Percentiles rank a stretch among this genome's conserved stretches.
Evolutionary conservation across 2,329 filamentous ascomycete species (phyloP).

Genomic region (Fusarium decemcellulare): DNA sequence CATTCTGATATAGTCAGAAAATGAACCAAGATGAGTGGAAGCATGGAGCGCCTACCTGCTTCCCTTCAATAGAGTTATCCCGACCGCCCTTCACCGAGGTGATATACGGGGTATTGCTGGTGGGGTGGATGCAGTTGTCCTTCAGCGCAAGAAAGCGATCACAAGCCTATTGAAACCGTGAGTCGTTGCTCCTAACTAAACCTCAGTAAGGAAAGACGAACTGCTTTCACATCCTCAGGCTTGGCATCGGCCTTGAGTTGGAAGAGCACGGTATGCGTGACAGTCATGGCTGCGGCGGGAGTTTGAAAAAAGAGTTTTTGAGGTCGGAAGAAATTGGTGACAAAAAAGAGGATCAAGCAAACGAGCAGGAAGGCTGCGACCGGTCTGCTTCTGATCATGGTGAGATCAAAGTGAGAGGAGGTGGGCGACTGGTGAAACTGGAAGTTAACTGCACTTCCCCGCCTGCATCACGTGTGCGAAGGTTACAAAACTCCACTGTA

Average conservation of each 20-base stretch:
- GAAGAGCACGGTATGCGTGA: slow-evolving; percentile 79
- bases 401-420: too few species aligned
- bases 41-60: too few species aligned
- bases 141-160: slow-evolving; percentile 63
- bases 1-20: slow-evolving; percentile 62
- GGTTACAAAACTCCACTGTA: too few species aligned
- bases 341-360: background rate
- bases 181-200: background rate
- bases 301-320: background rate
- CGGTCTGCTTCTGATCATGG: too few species aligned
- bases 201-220: slow-evolving; percentile 52
- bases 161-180: slow-evolving; percentile 46
- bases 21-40: too few species aligned
- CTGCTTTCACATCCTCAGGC: slow-evolving; percentile 67
- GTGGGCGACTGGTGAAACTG: too few species aligned
- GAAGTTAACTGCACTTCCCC: too few species aligned
- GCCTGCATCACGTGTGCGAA: too few species aligned
- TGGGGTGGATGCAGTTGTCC: slow-evolving; percentile 73
- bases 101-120: slow-evolving; percentile 72
- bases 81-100: slow-evolving; percentile 69
- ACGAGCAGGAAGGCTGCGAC: background rate
- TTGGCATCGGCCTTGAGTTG: slow-evolving; percentile 70
- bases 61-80: too few species aligned
- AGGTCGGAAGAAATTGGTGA: background rate
- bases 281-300: slow-evolving; percentile 20